Base-by-base conservation (phyloP, 2,329 filamentous ascomycete genomes). In the Nannizziopsis arthrosporioides region DNA sequence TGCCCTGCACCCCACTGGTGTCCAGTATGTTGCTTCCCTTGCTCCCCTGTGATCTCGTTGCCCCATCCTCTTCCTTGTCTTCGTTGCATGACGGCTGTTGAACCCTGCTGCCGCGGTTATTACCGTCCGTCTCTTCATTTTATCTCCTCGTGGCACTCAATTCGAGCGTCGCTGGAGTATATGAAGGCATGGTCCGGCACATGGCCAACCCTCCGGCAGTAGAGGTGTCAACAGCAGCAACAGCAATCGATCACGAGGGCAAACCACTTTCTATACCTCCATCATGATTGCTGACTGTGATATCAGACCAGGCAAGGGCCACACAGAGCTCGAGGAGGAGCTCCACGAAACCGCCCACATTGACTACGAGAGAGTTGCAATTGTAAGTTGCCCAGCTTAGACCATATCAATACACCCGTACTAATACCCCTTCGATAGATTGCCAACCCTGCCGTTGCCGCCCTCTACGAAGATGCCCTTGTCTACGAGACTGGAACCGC, bases 341-440 rank as follows among this genome's bases (percentile, higher is more conserved):
- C 84, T 98, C 53, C 89, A 96, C 71, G 87, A 95, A 71, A 88
- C 84, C 65, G 92, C 92, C 58, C 90, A 98, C 77, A 98, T 98
- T 65, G 92, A 98, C 77, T 98, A 96, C 68, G 85, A 96, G 72
- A 85, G 88, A 65, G 92, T 98, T 63, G 86, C 92, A 55, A 98
- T 98, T 76, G 89, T 94, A 78, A 68, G 85, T 50, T 36, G n/a
- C 10, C 37, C 32, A 6, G 6, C 3, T 12, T 38, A 31, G 2
- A 40, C 34, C 44, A 48, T 37, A 54, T 43, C 43, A 50, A 41
- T 42, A 12, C 4, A 22, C 27, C 12, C n/a, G 12, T 32, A 34
- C 47, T 49, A 27, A 48, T 37, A 15, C 4, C 18, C 9, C 3
- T 15, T 19, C 4, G 30, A 37, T 59, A 81, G 77, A 75, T 82